These are phyloP conservation scores for Cryptococcus maquisensis DNA, from an alignment of 1,284 basidiomycete species.

Conservation along the genomic window DNA sequence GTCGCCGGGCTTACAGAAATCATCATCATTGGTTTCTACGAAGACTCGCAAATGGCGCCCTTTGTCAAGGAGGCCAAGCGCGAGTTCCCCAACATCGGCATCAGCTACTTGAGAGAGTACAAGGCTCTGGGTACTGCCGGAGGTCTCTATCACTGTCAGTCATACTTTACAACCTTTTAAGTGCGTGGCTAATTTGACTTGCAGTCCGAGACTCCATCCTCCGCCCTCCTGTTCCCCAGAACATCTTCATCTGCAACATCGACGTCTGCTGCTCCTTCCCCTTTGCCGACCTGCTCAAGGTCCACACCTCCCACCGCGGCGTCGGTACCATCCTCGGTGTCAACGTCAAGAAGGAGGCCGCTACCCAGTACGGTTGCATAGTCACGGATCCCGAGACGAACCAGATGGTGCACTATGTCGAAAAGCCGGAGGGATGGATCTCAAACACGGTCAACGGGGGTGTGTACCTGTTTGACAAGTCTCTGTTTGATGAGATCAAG, in stretches of 20 bases:
- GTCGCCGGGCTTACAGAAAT: constrained; percentile 52
- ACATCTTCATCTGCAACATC: constrained; percentile 55
- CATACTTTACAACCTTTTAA: neutral
- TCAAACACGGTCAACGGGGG: constrained; percentile 53
- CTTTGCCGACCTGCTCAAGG: constrained; percentile 48
- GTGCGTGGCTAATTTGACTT: neutral
- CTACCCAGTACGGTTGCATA: constrained; percentile 53
- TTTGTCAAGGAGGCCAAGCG: constrained; percentile 52
- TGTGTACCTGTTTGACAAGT: constrained; percentile 52
- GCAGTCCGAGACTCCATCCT: constrained; percentile 54
- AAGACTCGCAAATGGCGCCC: constrained; percentile 50
- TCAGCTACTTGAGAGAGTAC: constrained; percentile 54
- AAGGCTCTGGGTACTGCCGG: constrained; percentile 53
- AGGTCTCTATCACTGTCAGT: constrained; percentile 48
- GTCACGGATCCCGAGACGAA: constrained; percentile 49
- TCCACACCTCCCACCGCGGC: constrained; percentile 52
- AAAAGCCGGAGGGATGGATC: constrained; percentile 54
- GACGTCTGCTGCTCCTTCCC: constrained; percentile 54
- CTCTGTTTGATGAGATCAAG: constrained; percentile 54
- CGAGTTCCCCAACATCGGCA: constrained; percentile 52
- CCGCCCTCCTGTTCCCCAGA: constrained; percentile 47
- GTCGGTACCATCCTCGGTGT: constrained; percentile 54
- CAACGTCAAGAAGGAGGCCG: constrained; percentile 50
- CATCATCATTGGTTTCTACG: constrained; percentile 54
- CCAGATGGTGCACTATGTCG: constrained; percentile 51